Base-by-base conservation (phyloP, 495 filamentous ascomycete species). In the Annulohypoxylon stygium region DNA sequence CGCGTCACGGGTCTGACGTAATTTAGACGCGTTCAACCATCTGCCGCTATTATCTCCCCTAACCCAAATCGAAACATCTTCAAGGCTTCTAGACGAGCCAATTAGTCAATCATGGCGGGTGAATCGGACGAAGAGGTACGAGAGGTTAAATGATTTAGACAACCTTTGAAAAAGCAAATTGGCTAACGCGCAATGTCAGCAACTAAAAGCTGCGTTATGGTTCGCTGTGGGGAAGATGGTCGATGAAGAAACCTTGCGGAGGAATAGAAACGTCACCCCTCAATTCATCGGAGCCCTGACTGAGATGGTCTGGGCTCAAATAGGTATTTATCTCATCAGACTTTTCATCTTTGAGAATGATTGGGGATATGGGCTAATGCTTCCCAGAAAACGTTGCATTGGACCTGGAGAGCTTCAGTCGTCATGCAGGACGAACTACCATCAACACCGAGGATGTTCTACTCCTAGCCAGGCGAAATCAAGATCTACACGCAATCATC, bases 191-290 rank as follows among this genome's bases (percentile, higher is more conserved):
- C 1, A 18, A 48, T 57, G 18, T 30, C 36, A 97, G 93, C 91
- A 91, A 70, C 86, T 98, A 65, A 99, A 99, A 87, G 90, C 93
- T 58, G 93, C 94, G 36, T 88, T 99, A n/a, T 98, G 95, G 95
- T 92, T 92, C 78, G 87, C 89, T 20, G 89, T 97, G 67, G 95
- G 95, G 77, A 92, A 94, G 78, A 93, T 94, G 54, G 92, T 97
- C 51, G 95, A 98, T 79, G 90, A 95, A 70, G 93, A 97, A 78
- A 92, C 90, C 33, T 81, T 96, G 39, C 85, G 85, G 25, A 84
- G 92, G 11, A 90, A 92, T 76, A 86, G 91, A 67, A 97, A 95
- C 80, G 93, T 95, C 2, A 98, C 94, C 0, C 95, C 94, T 6
- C 95, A 98, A 77, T 99, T 98, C 81, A 98, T 97, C 74, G 95